These are phyloP conservation scores for Candida boidinii DNA, from an alignment of 805 yeast species.

Conservation along the genomic window DNA sequence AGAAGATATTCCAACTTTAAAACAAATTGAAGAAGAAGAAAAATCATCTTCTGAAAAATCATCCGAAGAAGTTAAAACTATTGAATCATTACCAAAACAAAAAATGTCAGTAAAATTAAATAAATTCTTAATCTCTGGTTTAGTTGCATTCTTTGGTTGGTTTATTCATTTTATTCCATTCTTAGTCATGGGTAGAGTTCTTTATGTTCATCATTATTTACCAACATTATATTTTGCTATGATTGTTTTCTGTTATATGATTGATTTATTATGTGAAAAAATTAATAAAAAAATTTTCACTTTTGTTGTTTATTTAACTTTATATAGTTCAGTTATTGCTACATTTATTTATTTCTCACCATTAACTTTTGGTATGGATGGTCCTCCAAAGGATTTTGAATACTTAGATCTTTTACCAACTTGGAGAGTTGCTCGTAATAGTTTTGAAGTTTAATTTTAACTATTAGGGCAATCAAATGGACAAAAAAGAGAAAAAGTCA, in stretches of 20 bases:
- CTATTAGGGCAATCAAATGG: too few species aligned
- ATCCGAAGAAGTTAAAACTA: background rate
- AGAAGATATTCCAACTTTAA: slow-evolving; percentile 19
- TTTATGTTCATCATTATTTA: slow-evolving; percentile 92
- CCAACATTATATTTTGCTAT: slow-evolving; percentile 95
- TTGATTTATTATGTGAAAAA: slow-evolving; percentile 30
- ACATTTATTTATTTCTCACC: slow-evolving; percentile 56
- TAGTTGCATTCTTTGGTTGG: slow-evolving; percentile 89
- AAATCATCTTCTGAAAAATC: background rate
- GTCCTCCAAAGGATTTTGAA: slow-evolving; percentile 36
- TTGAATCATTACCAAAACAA: background rate
- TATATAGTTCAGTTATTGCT: slow-evolving; percentile 46
- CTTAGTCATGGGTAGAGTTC: slow-evolving; percentile 90
- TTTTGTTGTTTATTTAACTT: slow-evolving; percentile 29
- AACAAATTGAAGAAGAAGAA: slow-evolving; percentile 2
- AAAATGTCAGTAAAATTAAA: slow-evolving; percentile 8
- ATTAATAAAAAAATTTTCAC: slow-evolving; percentile 17
- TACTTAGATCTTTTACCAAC: slow-evolving; percentile 45
- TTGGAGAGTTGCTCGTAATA: slow-evolving; percentile 46
- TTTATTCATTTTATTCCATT: slow-evolving; percentile 82
- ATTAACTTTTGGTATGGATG: slow-evolving; percentile 75
- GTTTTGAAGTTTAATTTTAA: too few species aligned
- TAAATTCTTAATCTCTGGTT: slow-evolving; percentile 50
- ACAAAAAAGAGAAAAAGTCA: too few species aligned
- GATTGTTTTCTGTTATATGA: slow-evolving; percentile 56